These are phyloP conservation scores for Solanum rostratum DNA, from an alignment of 257 asterid species.

Conservation along the genomic window DNA sequence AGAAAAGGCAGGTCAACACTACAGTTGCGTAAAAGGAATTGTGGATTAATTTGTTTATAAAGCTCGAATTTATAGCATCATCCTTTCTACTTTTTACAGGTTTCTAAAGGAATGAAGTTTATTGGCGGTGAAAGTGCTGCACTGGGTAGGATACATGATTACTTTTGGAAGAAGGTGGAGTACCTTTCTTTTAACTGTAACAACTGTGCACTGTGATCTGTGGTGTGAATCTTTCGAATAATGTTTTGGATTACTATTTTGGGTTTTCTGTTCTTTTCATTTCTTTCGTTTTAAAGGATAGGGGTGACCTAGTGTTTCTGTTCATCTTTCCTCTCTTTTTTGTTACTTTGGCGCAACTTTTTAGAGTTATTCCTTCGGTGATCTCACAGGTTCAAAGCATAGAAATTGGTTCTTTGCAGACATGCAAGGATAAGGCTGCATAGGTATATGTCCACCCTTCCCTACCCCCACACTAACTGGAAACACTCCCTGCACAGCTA, in stretches of 20 bases:
- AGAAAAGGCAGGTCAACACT: conserved; percentile 36
- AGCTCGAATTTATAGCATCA: background rate
- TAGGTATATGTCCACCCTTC: background rate
- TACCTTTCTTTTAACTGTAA: background rate
- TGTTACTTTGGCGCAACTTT: background rate
- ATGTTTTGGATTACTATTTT: background rate
- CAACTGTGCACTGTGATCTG: background rate
- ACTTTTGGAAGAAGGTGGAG: conserved; percentile 87
- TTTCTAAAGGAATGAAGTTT: conserved; percentile 66
- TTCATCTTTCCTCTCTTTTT: background rate
- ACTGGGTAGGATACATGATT: conserved; percentile 67
- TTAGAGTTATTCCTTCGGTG: background rate
- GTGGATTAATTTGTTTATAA: background rate
- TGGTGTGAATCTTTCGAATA: background rate
- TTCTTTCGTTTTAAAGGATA: background rate
- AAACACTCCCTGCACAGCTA: background rate
- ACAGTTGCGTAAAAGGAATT: background rate
- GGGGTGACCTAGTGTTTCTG: background rate
- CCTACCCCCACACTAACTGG: background rate
- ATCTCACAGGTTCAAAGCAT: background rate
- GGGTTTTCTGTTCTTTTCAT: background rate
- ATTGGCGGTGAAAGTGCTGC: conserved; percentile 93
- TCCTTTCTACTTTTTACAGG: conserved; percentile 28
- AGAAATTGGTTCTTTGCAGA: background rate
- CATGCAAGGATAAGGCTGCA: background rate